phyloP scores from a whole-genome alignment of 768 basidiomycete genomes.

The Amanita fuliginea region DNA sequence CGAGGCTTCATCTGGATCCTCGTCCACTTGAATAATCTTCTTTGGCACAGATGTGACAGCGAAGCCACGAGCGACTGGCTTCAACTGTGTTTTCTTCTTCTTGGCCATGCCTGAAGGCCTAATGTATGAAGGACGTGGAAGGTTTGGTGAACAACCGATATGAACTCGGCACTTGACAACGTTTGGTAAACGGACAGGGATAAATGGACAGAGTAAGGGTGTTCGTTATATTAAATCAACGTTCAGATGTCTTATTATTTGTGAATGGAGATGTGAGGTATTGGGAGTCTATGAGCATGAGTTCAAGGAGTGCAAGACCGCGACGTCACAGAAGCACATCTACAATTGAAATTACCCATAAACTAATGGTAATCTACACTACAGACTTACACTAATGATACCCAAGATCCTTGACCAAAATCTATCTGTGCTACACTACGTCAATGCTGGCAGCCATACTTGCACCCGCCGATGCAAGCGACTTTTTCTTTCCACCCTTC shows the following conservation, averaged over 20 bases:
- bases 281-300: slow-evolving; percentile 2
- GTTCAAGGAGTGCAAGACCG: background rate
- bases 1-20: slow-evolving; percentile 8
- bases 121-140: background rate
- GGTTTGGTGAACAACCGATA: background rate
- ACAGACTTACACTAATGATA: slow-evolving; percentile 7
- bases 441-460: slow-evolving; percentile 7
- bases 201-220: background rate
- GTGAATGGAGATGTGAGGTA: background rate
- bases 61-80: slow-evolving; percentile 66
- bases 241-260: background rate
- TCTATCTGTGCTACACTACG: background rate
- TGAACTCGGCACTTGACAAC: background rate
- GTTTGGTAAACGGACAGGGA: background rate
- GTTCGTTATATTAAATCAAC: background rate
- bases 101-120: slow-evolving; percentile 45
- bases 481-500: slow-evolving; percentile 27
- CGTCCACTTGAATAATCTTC: slow-evolving; percentile 34
- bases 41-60: slow-evolving; percentile 78
- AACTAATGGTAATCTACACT: slow-evolving; percentile 5
- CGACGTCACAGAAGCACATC: no score
- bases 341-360: slow-evolving; percentile 7
- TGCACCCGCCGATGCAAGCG: slow-evolving; percentile 6
- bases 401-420: slow-evolving; percentile 1
- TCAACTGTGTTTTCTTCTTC: slow-evolving; percentile 78